phyloP scores from a whole-genome alignment of 2,329 filamentous ascomycete species.

The Trichoderma semiorbis region DNA sequence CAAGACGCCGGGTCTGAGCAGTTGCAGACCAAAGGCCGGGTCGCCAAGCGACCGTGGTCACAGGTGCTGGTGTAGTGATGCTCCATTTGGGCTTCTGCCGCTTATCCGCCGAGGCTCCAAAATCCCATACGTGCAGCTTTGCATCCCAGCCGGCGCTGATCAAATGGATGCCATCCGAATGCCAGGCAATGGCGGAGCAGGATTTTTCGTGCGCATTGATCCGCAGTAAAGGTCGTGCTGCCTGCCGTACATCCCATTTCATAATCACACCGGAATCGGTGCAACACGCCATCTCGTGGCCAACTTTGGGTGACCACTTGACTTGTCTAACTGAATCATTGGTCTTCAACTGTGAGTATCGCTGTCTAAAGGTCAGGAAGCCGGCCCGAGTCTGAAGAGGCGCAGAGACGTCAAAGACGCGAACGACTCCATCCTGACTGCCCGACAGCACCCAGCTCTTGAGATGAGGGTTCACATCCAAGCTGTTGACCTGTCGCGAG shows the following conservation, averaged over 20 bases:
- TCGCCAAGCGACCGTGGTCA: slow-evolving; percentile 59
- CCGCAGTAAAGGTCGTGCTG: slow-evolving; percentile 50
- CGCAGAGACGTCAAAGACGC: slow-evolving; percentile 56
- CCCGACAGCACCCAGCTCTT: slow-evolving; percentile 58
- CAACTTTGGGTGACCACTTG: slow-evolving; percentile 62
- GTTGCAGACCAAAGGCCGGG: slow-evolving; percentile 64
- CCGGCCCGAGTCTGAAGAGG: slow-evolving; percentile 48
- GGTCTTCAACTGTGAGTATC: slow-evolving; percentile 38
- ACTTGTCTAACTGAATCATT: slow-evolving; percentile 54
- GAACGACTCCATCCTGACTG: slow-evolving; percentile 61
- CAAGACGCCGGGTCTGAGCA: slow-evolving; percentile 55
- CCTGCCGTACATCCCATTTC: slow-evolving; percentile 62
- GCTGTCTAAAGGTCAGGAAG: slow-evolving; percentile 48
- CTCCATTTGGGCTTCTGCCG: slow-evolving; percentile 62
- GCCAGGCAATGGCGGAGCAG: slow-evolving; percentile 61
- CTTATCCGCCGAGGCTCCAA: slow-evolving; percentile 57
- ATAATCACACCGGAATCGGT: slow-evolving; percentile 60
- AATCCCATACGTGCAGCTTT: slow-evolving; percentile 63
- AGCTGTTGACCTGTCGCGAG: slow-evolving; percentile 59
- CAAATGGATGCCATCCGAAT: slow-evolving; percentile 64
- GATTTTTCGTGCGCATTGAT: slow-evolving; percentile 61
- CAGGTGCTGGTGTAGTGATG: slow-evolving; percentile 58
- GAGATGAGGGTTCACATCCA: slow-evolving; percentile 60
- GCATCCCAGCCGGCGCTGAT: slow-evolving; percentile 61
- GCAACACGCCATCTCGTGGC: slow-evolving; percentile 60